Evolutionary conservation across 306 rosid genomes (phyloP), one percentile per base, ranked within the genome.

Genomic region (Citrullus mucosospermus): DNA sequence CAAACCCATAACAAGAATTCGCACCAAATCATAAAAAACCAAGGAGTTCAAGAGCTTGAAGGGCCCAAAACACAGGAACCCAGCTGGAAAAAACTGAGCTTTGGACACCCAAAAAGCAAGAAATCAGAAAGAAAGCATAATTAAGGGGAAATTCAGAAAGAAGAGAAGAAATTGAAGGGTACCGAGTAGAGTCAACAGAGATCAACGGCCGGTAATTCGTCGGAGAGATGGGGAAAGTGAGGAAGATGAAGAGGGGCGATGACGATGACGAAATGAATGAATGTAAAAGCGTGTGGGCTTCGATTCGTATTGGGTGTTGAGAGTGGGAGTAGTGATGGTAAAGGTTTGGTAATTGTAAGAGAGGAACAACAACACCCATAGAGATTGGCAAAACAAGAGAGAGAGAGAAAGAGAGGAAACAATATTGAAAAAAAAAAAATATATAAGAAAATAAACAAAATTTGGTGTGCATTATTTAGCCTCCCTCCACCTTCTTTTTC

Each of bases 1-100:
- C 88, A 86, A 80, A 79, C 82, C 82, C 76, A 84, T 82, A 6
- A 63, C 60, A 57, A 60, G 34, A 78, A 75, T 54, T 44, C 82
- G 48, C 81, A 44, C 56, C 65, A 76, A 80, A 83, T 48, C 55
- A 70, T 75, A 34, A 20, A 79, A 22, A 12, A 18, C 2, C 32
- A 41, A 34, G 6, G 20, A 53, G 78, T 43, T 63, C 15, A 44
- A 62, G 55, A 48, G 58, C 18, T 61, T 22, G 28, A 41, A 61
- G 7, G 30, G 17, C 11, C 44, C 17, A 59, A 4, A 78, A 46
- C 51, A 13, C 44, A 30, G 36, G 25, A 57, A 38, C 79, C 66
- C 66, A 38, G 36, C 34, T 79, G 22, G 6, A 3, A 60, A 75
- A 38, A 34, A 50, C 78, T 59, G 57, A 68, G 61, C 2, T 68